These are phyloP conservation scores for Xylaria sp. DNA, from an alignment of 2,329 filamentous ascomycete species.

Conservation along the genomic window DNA sequence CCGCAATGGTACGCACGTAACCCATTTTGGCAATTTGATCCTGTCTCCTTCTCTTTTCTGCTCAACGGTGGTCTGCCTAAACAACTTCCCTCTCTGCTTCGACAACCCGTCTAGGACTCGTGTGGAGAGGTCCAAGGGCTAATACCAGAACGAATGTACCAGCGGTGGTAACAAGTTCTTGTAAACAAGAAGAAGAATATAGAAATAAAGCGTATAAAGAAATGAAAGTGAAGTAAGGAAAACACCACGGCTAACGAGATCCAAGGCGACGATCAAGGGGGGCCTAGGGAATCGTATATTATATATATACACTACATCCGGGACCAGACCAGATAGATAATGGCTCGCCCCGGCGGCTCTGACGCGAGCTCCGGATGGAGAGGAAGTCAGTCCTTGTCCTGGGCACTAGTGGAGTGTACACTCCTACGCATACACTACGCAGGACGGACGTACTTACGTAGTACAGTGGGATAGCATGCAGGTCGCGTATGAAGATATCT, in stretches of 20 bases:
- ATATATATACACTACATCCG: conserved; percentile 33
- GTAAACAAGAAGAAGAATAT: conserved; percentile 26
- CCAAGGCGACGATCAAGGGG: conserved; percentile 22
- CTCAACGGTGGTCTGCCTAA: not conserved
- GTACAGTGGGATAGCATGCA: conserved; percentile 27
- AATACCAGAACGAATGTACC: conserved; percentile 32
- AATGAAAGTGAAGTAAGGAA: conserved; percentile 35
- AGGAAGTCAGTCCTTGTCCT: conserved; percentile 16
- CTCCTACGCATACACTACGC: no score
- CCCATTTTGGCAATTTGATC: conserved; percentile 29
- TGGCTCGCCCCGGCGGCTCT: conserved; percentile 11
- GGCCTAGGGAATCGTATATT: conserved; percentile 23
- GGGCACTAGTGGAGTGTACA: conserved; percentile 18
- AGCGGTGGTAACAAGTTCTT: conserved; percentile 17
- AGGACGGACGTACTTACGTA: no score
- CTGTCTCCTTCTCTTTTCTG: conserved; percentile 5
- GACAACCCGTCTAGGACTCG: conserved; percentile 5
- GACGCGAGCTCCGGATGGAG: conserved; percentile 27
- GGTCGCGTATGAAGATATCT: conserved; percentile 32
- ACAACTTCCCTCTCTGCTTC: conserved; percentile 9
- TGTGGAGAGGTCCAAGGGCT: conserved; percentile 1
- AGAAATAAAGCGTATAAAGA: conserved; percentile 30
- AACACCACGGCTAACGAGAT: conserved; percentile 33
- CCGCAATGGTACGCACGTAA: conserved; percentile 30
- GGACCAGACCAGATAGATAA: not conserved